A percentile compares a stretch with the other conserved stretches of the same genome.
Evolutionary conservation across 768 basidiomycete species (phyloP).

Genomic region (Agaricus sinodeliciosus): DNA sequence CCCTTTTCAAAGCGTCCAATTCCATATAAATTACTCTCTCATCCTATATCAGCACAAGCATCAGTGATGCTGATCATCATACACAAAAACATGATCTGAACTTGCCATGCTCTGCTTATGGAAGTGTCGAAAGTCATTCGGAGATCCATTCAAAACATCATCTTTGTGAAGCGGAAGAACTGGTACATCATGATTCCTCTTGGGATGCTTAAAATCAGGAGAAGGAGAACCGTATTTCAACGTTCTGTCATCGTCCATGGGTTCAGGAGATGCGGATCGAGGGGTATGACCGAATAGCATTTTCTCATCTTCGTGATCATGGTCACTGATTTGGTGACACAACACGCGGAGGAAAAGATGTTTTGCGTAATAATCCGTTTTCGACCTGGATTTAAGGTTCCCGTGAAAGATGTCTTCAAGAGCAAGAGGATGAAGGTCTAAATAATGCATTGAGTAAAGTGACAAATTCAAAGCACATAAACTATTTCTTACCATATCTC

Average conservation of each 20-base stretch:
- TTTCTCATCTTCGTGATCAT: slow-evolving; percentile 14
- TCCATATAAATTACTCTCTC: slow-evolving; percentile 9
- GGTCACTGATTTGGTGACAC: slow-evolving; percentile 46
- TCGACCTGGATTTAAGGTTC: slow-evolving; percentile 49
- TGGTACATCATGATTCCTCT: slow-evolving; percentile 7
- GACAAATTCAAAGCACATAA: not conserved
- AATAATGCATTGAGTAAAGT: not conserved
- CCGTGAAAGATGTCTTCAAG: slow-evolving; percentile 64
- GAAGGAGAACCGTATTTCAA: not conserved
- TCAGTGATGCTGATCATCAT: not conserved
- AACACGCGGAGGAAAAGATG: slow-evolving; percentile 70
- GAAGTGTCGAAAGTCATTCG: slow-evolving; percentile 15
- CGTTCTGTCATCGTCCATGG: slow-evolving; percentile 12
- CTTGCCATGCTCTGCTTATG: slow-evolving; percentile 19
- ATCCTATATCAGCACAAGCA: not conserved
- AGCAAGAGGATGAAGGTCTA: slow-evolving; percentile 66
- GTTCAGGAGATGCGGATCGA: slow-evolving; percentile 31
- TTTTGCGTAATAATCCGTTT: slow-evolving; percentile 62
- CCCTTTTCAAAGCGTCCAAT: slow-evolving; percentile 27
- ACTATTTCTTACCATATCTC: slow-evolving; percentile 44
- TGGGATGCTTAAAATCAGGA: not conserved
- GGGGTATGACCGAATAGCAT: slow-evolving; percentile 21
- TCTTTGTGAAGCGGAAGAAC: slow-evolving; percentile 19
- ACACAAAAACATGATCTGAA: not conserved
- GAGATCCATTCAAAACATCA: slow-evolving; percentile 12